Evolutionary conservation across 106 monocot genomes (phyloP).

Genomic region (Hemerocallis citrina): DNA sequence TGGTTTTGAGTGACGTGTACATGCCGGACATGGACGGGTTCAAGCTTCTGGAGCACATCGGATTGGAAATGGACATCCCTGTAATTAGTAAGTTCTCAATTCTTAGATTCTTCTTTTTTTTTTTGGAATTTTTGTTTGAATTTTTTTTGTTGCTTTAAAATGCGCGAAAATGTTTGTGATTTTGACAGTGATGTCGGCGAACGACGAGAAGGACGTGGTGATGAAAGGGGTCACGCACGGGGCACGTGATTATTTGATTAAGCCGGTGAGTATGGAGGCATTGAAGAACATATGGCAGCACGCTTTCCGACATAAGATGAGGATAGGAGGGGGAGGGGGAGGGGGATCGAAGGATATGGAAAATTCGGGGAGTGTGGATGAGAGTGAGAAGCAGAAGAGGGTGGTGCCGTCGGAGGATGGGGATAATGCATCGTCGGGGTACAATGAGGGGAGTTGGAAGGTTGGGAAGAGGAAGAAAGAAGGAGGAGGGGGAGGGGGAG

Average conservation of each 20-base stretch:
- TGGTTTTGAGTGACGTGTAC: constrained; percentile 68
- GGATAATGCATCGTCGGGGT: constrained; percentile 32
- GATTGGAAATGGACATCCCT: constrained; percentile 71
- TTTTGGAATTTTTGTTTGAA: too few species aligned
- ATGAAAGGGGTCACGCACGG: constrained; percentile 40
- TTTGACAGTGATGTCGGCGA: constrained; percentile 28
- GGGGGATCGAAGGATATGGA: neutral
- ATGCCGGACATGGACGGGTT: constrained; percentile 89
- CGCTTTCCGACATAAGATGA: constrained; percentile 20
- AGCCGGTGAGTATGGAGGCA: constrained; percentile 31
- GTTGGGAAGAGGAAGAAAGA: constrained; percentile 35
- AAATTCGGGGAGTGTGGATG: neutral
- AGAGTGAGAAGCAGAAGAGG: constrained; percentile 3
- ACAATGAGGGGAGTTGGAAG: constrained; percentile 40
- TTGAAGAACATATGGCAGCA: constrained; percentile 44
- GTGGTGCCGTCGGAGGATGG: too few species aligned
- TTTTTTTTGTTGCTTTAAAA: neutral
- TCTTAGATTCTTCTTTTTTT: neutral
- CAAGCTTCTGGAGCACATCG: constrained; percentile 70
- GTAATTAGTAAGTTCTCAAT: constrained; percentile 54
- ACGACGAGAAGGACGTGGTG: constrained; percentile 21
- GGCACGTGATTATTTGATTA: constrained; percentile 33
- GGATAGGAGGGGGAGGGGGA: constrained; percentile 1
- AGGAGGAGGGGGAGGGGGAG: constrained; percentile 38
- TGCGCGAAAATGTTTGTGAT: neutral